Evolutionary conservation across 768 basidiomycete genomes (phyloP), one percentile per base, ranked within the genome.

Genomic region (Rhodocollybia butyracea): DNA sequence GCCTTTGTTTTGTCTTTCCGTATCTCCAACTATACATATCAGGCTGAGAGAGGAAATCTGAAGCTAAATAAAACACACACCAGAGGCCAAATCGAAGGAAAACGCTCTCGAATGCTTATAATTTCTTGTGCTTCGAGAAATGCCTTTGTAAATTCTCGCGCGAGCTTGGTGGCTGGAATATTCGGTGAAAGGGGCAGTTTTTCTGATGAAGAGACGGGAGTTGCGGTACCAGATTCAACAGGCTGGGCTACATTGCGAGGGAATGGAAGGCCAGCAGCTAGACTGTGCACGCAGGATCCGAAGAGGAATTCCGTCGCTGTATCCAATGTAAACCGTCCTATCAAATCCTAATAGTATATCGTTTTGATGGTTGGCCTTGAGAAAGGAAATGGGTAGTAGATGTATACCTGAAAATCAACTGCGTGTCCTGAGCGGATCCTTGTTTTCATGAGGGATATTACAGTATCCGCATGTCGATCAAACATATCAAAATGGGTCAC

Each of bases 261-360:
- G 56, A 80, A 83, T 10, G 81, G 81, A 13, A 86, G 68, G 13
- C 72, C 73, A 2, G 76, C 75, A 3, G 72, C 66, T 30, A 87
- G 78, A 55, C 73, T 77, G 55, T 85, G 67, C 2, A 85, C 80
- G 60, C 79, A 80, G 48, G 70, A 70, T 2, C 85, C 85, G 52
- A 87, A 86, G 32, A 88, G 75, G 61, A 86, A 86, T 54, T 85
- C 83, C 0, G 83, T 80, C 2, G 84, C 84, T 2, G 82, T 76
- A 68, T 88, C 86, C 22, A 88, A 76, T 0, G 85, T 85, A 63
- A 86, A 86, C 2, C 84, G 76, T 2, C 75, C 77, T 63, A 84
- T 78, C 3, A 83, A 68, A 60, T 85, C 84, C 78, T 82, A 55
- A 13, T 10, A 51, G 22, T 19, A 48, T 4, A 26, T 10, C 40